Base-by-base conservation (phyloP, 164 flowering plant genomes). In the Santalum album region DNA sequence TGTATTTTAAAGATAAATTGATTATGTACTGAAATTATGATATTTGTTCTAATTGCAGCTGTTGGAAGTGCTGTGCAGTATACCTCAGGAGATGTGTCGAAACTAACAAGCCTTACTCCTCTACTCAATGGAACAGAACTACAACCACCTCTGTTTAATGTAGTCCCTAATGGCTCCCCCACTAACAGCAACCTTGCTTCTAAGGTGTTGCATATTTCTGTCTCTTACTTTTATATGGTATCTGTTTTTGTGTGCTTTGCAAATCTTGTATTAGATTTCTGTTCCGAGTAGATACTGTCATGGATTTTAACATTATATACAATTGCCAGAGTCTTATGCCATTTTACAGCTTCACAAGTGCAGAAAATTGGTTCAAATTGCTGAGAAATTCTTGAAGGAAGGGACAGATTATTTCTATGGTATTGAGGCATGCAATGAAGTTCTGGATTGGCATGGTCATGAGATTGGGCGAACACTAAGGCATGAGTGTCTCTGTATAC, bases 371-470 rank as follows among this genome's bases (percentile, higher is more conserved):
- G 60, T 84, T 49, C 71, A 79, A 69, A 47, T 72, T 69, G 98
- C 98, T 1, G 74, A 73, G 55, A 79, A 58, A 46, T 75, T 69
- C 38, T 74, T 92, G 23, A 69, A 75, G 38, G 80, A 75, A 44
- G 81, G 61, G 47, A 44, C 66, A 44, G 49, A 82, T 56, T 72
- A 59, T 66, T 73, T 69, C 29, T 50, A 75, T 75, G 98, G 89
- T 55, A 82, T 92, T 65, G 96, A 92, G 66, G 94, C 85, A 24
- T 88, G 95, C 72, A 78, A 76, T 70, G 96, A 86, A 69, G 82
- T 92, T 35, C 56, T 92, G 70, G 90, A 89, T 64, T 86, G 86
- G 42, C 71, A 69, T 72, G 67, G 67, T 22, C 57, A 32, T 61
- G 72, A 72, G n/a, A 67, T 88, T 56, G 94, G 75, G 32, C 56